phyloP scores from a whole-genome alignment of 2,329 filamentous ascomycete genomes.

The Lizonia empirigonia region DNA sequence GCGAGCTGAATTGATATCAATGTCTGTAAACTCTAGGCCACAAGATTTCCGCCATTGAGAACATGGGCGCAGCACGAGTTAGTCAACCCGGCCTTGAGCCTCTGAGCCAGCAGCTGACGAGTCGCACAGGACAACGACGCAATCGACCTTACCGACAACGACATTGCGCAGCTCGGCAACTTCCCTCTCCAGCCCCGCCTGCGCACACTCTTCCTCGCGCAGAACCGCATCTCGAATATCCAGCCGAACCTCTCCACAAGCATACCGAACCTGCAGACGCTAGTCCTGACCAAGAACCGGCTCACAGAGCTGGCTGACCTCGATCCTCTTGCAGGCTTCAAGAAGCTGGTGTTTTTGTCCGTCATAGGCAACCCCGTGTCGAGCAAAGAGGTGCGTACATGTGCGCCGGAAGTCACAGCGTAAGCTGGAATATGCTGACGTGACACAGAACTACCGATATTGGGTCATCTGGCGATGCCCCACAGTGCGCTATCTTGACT shows the following conservation, averaged over 20 bases:
- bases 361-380: slow-evolving; percentile 87
- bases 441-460: slow-evolving; percentile 78
- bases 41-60: slow-evolving; percentile 97
- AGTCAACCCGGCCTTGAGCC: slow-evolving; percentile 46
- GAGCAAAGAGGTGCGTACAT: slow-evolving; percentile 76
- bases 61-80: slow-evolving; percentile 91
- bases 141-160: slow-evolving; percentile 98
- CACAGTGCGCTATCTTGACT: slow-evolving; percentile 87
- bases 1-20: slow-evolving; percentile 84
- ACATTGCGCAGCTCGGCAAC: slow-evolving; percentile 86
- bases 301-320: slow-evolving; percentile 84
- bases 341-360: slow-evolving; percentile 76
- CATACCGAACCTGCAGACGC: slow-evolving; percentile 79
- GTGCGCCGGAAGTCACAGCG: neutral
- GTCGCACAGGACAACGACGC: slow-evolving; percentile 80
- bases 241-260: slow-evolving; percentile 75
- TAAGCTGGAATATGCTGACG: neutral
- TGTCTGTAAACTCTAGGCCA: slow-evolving; percentile 75
- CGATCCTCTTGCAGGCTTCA: slow-evolving; percentile 74
- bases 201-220: slow-evolving; percentile 83
- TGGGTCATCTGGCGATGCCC: slow-evolving; percentile 91
- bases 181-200: slow-evolving; percentile 91
- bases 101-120: neutral
- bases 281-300: slow-evolving; percentile 84
- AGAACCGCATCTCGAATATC: slow-evolving; percentile 85